Percentiles rank a stretch among this genome's conserved stretches.
Evolutionary conservation across 1,284 basidiomycete species (phyloP).

Genomic region (Cutaneotrichosporon spelunceum): DNA sequence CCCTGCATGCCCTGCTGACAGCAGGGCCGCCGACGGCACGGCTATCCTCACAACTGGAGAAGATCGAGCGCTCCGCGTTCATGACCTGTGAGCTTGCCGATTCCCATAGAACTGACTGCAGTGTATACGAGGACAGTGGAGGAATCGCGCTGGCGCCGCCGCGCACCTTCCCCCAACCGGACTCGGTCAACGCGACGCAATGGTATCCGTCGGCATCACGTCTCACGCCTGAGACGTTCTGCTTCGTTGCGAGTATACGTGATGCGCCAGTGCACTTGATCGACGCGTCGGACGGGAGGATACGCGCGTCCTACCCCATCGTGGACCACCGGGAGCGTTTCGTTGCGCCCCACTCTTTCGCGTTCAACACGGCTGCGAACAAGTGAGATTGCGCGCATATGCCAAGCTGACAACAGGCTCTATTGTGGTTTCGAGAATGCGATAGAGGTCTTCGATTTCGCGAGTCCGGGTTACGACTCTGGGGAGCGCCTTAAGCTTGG

Average conservation of each 20-base stretch:
- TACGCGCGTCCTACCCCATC: slow-evolving; percentile 84
- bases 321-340: slow-evolving; percentile 85
- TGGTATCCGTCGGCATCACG: slow-evolving; percentile 77
- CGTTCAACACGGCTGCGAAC: slow-evolving; percentile 67
- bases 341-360: slow-evolving; percentile 74
- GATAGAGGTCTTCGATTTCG: slow-evolving; percentile 80
- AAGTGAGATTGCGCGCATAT: slow-evolving; percentile 56
- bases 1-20: slow-evolving; percentile 9
- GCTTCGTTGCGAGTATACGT: slow-evolving; percentile 73
- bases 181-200: slow-evolving; percentile 66
- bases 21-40: slow-evolving; percentile 44
- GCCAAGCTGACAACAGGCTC: slow-evolving; percentile 56
- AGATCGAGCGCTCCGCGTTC: slow-evolving; percentile 39
- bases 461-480: slow-evolving; percentile 45
- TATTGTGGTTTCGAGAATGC: slow-evolving; percentile 88
- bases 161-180: slow-evolving; percentile 57
- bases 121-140: neutral
- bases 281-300: slow-evolving; percentile 72
- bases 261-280: slow-evolving; percentile 77
- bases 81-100: slow-evolving; percentile 29
- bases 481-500: slow-evolving; percentile 67
- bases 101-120: neutral
- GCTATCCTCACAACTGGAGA: slow-evolving; percentile 44
- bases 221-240: slow-evolving; percentile 63
- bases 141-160: slow-evolving; percentile 9